Conservation (phyloP, 1,284 basidiomycete genomes). For the Trametes sp. region DNA sequence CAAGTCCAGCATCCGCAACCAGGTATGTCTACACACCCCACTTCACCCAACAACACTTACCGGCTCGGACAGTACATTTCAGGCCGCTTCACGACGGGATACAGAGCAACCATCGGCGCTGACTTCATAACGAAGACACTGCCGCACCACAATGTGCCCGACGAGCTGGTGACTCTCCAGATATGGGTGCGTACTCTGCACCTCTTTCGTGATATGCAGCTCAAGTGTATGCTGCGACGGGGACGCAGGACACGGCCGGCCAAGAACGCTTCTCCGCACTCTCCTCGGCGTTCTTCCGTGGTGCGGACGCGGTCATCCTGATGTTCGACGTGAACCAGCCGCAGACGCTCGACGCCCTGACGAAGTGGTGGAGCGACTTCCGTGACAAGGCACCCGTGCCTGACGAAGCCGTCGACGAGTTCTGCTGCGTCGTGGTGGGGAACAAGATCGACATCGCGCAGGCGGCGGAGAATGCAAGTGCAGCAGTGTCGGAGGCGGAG, state of each 20-base stretch:
- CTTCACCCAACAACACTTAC: constrained; percentile 6
- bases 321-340: constrained; percentile 80
- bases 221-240: not conserved
- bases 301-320: constrained; percentile 82
- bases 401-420: constrained; percentile 68
- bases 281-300: constrained; percentile 82
- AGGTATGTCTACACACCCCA: constrained; percentile 53
- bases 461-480: constrained; percentile 16
- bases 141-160: constrained; percentile 61
- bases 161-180: constrained; percentile 69
- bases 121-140: constrained; percentile 82
- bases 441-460: constrained; percentile 74
- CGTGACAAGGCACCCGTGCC: constrained; percentile 66
- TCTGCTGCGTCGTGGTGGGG: constrained; percentile 79
- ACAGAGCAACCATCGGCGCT: constrained; percentile 84
- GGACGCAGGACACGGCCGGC: constrained; percentile 72
- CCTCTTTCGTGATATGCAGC: constrained; percentile 1
- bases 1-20: constrained; percentile 75
- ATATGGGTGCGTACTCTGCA: constrained; percentile 70
- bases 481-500: constrained; percentile 44
- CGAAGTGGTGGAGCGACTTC: constrained; percentile 84
- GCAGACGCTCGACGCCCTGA: constrained; percentile 62
- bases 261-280: constrained; percentile 86
- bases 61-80: constrained; percentile 67
- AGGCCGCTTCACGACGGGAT: constrained; percentile 74